Evolutionary conservation across 306 rosid species (phyloP).

Genomic region (Phaseolus lunatus): DNA sequence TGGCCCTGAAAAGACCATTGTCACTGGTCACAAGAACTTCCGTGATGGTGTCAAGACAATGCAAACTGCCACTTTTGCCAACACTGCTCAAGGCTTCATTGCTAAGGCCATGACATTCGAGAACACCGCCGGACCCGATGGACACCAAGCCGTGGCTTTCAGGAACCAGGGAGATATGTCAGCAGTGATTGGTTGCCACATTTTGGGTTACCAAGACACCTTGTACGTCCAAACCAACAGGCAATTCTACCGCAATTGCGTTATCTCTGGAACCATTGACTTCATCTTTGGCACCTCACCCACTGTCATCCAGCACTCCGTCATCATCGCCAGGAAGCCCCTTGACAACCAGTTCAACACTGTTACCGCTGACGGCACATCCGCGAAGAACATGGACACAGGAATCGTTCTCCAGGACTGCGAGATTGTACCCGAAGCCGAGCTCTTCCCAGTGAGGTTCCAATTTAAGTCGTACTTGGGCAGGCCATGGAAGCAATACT

Average conservation of each 20-base stretch:
- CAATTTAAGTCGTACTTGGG: constrained; percentile 57
- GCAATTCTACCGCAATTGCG: constrained; percentile 78
- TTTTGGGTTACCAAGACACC: constrained; percentile 72
- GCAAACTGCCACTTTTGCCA: constrained; percentile 60
- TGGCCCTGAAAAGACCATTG: constrained; percentile 62
- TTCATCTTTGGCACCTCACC: constrained; percentile 67
- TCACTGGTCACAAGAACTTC: constrained; percentile 59
- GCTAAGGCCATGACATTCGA: constrained; percentile 60
- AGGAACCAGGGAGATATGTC: constrained; percentile 60
- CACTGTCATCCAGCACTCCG: constrained; percentile 61
- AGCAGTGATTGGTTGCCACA: constrained; percentile 59
- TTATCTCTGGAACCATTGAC: constrained; percentile 71
- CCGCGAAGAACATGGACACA: background rate
- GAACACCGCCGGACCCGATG: constrained; percentile 74
- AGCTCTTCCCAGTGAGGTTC: constrained; percentile 47
- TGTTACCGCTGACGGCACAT: constrained; percentile 63
- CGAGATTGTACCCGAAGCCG: constrained; percentile 56
- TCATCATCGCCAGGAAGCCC: constrained; percentile 62
- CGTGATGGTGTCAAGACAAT: constrained; percentile 50
- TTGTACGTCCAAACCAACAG: constrained; percentile 61
- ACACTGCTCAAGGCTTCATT: constrained; percentile 52
- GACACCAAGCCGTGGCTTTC: constrained; percentile 78
- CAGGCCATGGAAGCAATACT: constrained; percentile 67
- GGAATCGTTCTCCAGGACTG: constrained; percentile 72
- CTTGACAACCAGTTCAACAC: constrained; percentile 52